Base-by-base conservation (phyloP, 371 early-diverging fungal genomes). In the Chytridium lagenaria region DNA sequence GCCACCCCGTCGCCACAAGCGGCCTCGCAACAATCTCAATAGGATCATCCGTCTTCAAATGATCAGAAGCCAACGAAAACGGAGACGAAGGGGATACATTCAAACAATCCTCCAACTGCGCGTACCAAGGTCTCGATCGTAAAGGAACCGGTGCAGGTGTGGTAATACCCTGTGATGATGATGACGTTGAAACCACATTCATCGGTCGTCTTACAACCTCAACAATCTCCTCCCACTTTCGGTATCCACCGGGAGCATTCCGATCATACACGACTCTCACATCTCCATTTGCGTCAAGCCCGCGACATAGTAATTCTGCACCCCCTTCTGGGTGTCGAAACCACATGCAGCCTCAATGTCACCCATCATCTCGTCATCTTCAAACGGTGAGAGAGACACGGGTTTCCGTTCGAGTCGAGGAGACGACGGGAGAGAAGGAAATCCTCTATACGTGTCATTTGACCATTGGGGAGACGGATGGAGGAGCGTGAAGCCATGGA, bases 351-450 rank as follows among this genome's bases (percentile, higher is more conserved):
- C 3, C 63, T 61, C 63, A 28, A 61, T 31, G 38, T 61, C 63
- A 5, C 55, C 55, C 16, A 15, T 5, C n/a, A 52, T 26, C 23
- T 52, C n/a, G 55, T 52, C 55, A 26, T n/a, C 55, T 7, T 52
- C 26, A 23, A 23, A 7, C 5, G 55, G n/a, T 5, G 36, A 15
- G 57, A 23, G 19, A 38, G 3, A 34, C 63, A 61, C 33, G 38
- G 36, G 63, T 61, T 38, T 15, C 63, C 63, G 63, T 61, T 61
- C 10, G 63, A 28, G 36, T 61, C 63, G 63, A 61, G 63, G 23
- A 61, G 63, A 26, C 63, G 63, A 38, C 63, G 63, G 36, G 63
- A 36, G 10, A 61, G 63, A 28, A 61, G 63, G 63, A 61, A 61
- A 31, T 61, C 63, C 23, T 61, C 63, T 15, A 61, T 61, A 2